These are phyloP conservation scores for Trichoderma reesei DNA, from an alignment of 495 filamentous ascomycete genomes.

Conservation along the genomic window DNA sequence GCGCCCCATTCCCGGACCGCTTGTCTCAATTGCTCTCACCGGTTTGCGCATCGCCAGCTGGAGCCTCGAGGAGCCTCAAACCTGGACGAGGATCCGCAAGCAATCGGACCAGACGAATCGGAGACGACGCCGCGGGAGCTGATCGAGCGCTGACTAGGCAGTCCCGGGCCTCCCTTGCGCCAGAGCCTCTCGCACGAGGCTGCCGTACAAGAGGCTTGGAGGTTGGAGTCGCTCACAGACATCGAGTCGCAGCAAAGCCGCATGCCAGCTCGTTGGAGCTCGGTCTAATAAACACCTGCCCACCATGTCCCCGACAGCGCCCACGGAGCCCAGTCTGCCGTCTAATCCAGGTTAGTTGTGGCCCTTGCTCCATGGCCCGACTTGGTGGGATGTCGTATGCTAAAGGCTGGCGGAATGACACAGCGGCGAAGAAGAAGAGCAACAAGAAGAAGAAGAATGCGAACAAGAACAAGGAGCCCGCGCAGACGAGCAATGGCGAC, in stretches of 20 bases:
- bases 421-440: conserved; percentile 55
- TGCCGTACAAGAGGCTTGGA: neutral
- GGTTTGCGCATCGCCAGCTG: neutral
- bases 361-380: neutral
- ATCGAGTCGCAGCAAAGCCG: neutral
- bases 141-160: neutral
- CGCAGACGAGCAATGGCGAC: conserved; percentile 26
- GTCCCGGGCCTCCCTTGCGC: neutral
- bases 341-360: conserved; percentile 15
- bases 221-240: conserved; percentile 3
- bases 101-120: neutral
- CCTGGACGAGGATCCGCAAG: neutral
- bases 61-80: too few species aligned
- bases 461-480: conserved; percentile 30
- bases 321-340: conserved; percentile 23
- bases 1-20: neutral
- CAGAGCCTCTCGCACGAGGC: neutral
- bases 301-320: conserved; percentile 22
- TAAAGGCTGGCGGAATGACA: conserved; percentile 3
- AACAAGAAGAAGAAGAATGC: conserved; percentile 58
- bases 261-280: neutral
- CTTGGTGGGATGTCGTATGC: conserved; percentile 6
- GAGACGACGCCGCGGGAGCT: neutral
- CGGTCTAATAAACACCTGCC: neutral
- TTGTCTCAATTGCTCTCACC: conserved; percentile 2